Base-by-base conservation (phyloP, 306 rosid genomes). In the Fagus crenata region DNA sequence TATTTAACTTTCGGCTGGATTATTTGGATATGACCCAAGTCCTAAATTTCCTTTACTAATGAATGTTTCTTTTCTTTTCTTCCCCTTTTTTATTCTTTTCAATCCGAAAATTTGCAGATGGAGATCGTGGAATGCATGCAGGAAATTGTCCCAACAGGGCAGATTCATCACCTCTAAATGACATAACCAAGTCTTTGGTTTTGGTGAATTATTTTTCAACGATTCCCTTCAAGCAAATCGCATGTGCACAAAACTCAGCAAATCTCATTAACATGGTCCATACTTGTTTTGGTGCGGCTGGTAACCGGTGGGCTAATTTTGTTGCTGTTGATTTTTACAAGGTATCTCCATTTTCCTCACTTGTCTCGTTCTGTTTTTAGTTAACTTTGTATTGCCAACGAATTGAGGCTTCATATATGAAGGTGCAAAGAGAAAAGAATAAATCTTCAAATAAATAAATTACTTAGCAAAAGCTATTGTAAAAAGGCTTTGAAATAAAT, bases 221-320 rank as follows among this genome's bases (percentile, higher is more conserved):
- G 3, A 4, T 55, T 69, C 95, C 98, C 14, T 0, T 92, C 1
- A 92, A 90, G 81, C 84, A 33, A 72, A 2, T 73, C 9, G 70
- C 91, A 6, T 95, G 97, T 78, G 7, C 0, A 72, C 77, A 88
- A 18, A 90, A 95, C 56, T 85, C 95, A n/a, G 86, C 64, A 15
- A 83, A 46, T 72, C 81, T 95, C 5, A 56, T 84, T 31, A 33
- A 77, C 78, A 90, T 95, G 97, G 75, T 95, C 22, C 75, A 41
- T 2, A 88, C 96, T 51, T 94, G 98, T 78, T 84, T 77, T 80
- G 86, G 77, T 32, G 89, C 89, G 46, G 84, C 98, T 71, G 92
- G 89, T 42, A 87, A 77, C 84, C 81, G 98, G 69, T 91, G 95
- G 98, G 88, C 95, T 11, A 93, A 91, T 74, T 91, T 87, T 69